phyloP scores from a whole-genome alignment of 148 eudicot genomes.

The Cornus suecica region DNA sequence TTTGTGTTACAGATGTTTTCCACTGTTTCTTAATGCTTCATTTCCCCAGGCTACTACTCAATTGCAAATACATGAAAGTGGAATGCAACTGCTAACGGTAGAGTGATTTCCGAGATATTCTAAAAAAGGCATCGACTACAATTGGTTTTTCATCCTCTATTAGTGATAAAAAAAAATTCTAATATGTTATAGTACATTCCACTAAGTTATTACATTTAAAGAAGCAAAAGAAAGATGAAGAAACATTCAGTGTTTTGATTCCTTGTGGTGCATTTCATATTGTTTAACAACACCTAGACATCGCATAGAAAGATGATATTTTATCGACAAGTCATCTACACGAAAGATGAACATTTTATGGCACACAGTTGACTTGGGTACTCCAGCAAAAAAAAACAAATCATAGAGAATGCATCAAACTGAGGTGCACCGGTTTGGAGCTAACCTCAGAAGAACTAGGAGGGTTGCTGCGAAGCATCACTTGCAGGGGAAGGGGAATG shows the following conservation, averaged over 20 bases:
- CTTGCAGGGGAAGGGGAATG: slow-evolving; percentile 40
- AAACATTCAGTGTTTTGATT: not conserved
- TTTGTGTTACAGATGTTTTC: not conserved
- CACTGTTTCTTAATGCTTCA: not conserved
- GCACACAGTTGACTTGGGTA: too few relatives aligned
- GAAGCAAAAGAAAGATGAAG: too few relatives aligned
- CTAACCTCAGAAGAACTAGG: slow-evolving; percentile 15
- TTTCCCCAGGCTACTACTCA: not conserved
- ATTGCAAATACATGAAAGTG: not conserved
- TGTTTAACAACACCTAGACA: not conserved
- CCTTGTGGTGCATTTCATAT: too few relatives aligned
- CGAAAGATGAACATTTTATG: not conserved
- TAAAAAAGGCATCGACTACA: too few relatives aligned
- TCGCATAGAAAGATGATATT: too few relatives aligned
- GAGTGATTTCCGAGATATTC: not conserved
- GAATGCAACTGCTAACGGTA: too few relatives aligned
- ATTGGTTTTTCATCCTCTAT: too few relatives aligned
- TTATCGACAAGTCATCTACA: too few relatives aligned
- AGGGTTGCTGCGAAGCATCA: slow-evolving; percentile 31
- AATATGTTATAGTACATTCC: too few relatives aligned
- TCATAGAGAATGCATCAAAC: not conserved
- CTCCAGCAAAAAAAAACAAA: not conserved
- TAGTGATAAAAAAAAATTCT: not conserved
- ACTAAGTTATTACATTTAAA: too few relatives aligned
- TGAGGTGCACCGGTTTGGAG: not conserved